Evolutionary conservation across 2,329 filamentous ascomycete genomes (phyloP).

Genomic region (Ophiostoma ulmi): DNA sequence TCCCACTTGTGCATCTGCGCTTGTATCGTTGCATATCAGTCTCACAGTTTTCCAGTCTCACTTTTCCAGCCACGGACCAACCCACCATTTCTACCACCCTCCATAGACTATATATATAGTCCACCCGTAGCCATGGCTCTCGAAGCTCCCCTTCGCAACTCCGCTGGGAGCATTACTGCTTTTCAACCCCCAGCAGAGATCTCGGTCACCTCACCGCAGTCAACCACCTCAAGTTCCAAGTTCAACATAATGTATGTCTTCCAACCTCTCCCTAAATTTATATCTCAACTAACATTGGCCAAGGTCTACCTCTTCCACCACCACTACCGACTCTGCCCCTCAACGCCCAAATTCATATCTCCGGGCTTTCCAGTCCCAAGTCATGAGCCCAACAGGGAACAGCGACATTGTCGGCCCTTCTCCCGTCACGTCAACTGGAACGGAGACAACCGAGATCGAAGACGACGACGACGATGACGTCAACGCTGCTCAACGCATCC

Average conservation of each 20-base stretch:
- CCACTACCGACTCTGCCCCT: slow-evolving; percentile 42
- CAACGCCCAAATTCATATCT: slow-evolving; percentile 50
- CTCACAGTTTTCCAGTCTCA: slow-evolving; percentile 1
- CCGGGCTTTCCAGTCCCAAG: slow-evolving; percentile 47
- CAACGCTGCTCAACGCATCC: slow-evolving; percentile 28
- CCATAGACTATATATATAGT: slow-evolving; percentile 7
- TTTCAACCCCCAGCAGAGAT: slow-evolving; percentile 53
- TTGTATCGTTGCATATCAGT: neutral
- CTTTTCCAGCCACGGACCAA: neutral
- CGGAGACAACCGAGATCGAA: slow-evolving; percentile 77
- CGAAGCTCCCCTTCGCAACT: slow-evolving; percentile 58
- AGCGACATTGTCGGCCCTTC: slow-evolving; percentile 73
- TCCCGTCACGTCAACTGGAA: slow-evolving; percentile 79
- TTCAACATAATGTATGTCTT: slow-evolving; percentile 49
- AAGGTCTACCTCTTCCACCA: slow-evolving; percentile 37
- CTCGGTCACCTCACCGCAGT: slow-evolving; percentile 51
- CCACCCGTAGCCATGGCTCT: slow-evolving; percentile 47
- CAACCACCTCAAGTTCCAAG: slow-evolving; percentile 44
- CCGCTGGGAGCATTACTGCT: slow-evolving; percentile 51
- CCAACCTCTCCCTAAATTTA: slow-evolving; percentile 40
- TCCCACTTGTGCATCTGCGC: neutral
- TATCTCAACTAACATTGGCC: slow-evolving; percentile 24
- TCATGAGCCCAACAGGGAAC: slow-evolving; percentile 60
- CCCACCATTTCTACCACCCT: neutral
- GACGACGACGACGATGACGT: slow-evolving; percentile 52